A percentile compares a stretch with the other conserved stretches of the same genome.
phyloP scores from a whole-genome alignment of 2,329 filamentous ascomycete genomes.

The Cordyceps farinosa region DNA sequence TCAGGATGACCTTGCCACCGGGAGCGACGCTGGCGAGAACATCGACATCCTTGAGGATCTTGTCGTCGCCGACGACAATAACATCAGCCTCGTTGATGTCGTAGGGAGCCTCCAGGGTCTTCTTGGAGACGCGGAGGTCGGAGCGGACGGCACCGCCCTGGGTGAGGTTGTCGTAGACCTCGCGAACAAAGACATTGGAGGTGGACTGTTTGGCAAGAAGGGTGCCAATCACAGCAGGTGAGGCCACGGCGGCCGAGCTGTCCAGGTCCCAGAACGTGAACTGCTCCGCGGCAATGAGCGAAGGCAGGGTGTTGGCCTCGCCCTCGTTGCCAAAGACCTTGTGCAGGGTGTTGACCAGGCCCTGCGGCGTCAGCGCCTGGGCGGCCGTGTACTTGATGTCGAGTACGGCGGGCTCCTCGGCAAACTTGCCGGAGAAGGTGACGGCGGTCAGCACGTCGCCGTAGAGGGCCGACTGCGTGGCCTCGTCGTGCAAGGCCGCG shows the following conservation, averaged over 20 bases:
- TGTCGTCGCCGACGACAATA: slow-evolving; percentile 72
- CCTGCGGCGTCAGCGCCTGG: slow-evolving; percentile 53
- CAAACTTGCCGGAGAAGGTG: slow-evolving; percentile 69
- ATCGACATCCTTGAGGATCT: slow-evolving; percentile 74
- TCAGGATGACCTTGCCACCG: slow-evolving; percentile 70
- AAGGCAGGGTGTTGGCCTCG: slow-evolving; percentile 38
- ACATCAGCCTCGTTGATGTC: slow-evolving; percentile 75
- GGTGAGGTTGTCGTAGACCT: slow-evolving; percentile 60
- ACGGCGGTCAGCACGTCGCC: slow-evolving; percentile 86
- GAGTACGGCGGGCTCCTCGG: slow-evolving; percentile 60
- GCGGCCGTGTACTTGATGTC: slow-evolving; percentile 88
- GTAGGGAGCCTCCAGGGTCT: slow-evolving; percentile 81
- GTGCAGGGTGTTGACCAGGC: slow-evolving; percentile 49
- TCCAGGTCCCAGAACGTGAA: slow-evolving; percentile 95
- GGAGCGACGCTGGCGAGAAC: slow-evolving; percentile 66
- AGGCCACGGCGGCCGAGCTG: slow-evolving; percentile 61
- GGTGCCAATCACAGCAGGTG: slow-evolving; percentile 58
- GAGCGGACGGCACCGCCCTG: slow-evolving; percentile 78
- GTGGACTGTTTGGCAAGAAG: slow-evolving; percentile 69
- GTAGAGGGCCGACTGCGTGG: slow-evolving; percentile 67
- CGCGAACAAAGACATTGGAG: slow-evolving; percentile 59
- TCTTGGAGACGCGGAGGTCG: slow-evolving; percentile 79
- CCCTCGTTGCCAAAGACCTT: slow-evolving; percentile 54
- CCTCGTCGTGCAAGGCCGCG: slow-evolving; percentile 40
- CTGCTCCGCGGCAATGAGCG: slow-evolving; percentile 63